Base-by-base conservation (phyloP, 306 rosid genomes). In the Quercus robur region DNA sequence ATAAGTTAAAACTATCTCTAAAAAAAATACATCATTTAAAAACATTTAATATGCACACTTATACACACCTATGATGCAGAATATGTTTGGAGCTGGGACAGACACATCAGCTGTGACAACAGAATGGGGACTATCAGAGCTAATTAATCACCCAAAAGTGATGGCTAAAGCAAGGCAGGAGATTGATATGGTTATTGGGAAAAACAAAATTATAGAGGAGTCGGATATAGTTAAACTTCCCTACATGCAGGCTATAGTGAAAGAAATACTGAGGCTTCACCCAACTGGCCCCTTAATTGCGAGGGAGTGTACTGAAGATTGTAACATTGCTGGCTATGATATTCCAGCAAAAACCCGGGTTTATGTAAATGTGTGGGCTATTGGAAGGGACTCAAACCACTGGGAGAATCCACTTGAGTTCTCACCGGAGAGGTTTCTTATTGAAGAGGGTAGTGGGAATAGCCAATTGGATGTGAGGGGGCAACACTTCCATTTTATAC, bases 181-280 rank as follows among this genome's bases (percentile, higher is more conserved):
- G 80, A 84, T 94, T 2, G 82, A 86, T 10, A 15, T 62, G 2
- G 86, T 88, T 64, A 61, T 91, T 26, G 98, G 97, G 38, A 85
- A 80, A 14, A 74, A 18, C 15, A 91, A 85, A 75, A 46, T 88
- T 33, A 89, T 92, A 14, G 85, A 89, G 71, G 97, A 94, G 75
- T 87, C 94, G 73, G 97, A 92, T 74, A 49, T 91, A 19, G 10
- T 12, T 3, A 87, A 87, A 63, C 97, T 94, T 66, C 87, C 94
- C 21, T 92, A 92, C 78, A 75, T 90, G 46, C 94, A 89, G 84
- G 95, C 98, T 7, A 70, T 91, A 80, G 85, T 93, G 15, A 94
- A 94, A 77, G 98, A 94, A 75, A 94, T 97, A 7, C 83, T 92
- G 6, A 92, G 98, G 84, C 90, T 91, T 74, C 98, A 92, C 78